Evolutionary conservation across 345 rosid species (phyloP), one percentile per base, ranked within the genome.

Genomic region (Pistacia atlantica): DNA sequence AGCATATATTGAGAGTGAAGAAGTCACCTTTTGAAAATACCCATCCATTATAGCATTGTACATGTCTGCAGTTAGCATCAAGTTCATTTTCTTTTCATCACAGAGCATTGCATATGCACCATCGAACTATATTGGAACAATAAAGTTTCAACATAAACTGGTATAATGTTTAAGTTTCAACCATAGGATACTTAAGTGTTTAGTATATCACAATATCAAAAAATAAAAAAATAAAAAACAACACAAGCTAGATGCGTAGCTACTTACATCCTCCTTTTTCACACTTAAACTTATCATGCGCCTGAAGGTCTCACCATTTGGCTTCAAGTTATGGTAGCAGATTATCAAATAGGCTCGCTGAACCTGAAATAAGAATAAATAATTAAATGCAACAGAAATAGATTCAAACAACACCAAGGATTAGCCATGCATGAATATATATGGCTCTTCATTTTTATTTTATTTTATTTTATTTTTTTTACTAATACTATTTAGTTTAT

Each of bases 181-280:
- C 20, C 13, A 66, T 33, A 65, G 2, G 70, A 64, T 51, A 22
- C 9, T 64, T 51, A 25, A 45, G n/a, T 42, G 13, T 42, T 65
- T 52, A 20, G 60, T 16, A 79, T 35, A 78, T 31, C 20, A 25
- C 56, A 72, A 64, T 38, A 51, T 49, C 45, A 69, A 28, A 72
- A 28, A 38, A 4, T 0, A 22, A 22, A 22, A 22, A 48, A 25
- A 22, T 0, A 22, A 22, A 22, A 48, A 25, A 52, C 52, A 13
- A 5, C 46, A 28, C 77, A 63, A 65, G 62, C 59, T 46, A 14
- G 69, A 71, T 65, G 68, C 56, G 8, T 42, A 71, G 58, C 55
- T 75, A 82, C 85, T 90, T 89, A 96, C 99, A 80, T 96, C 97
- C 91, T 86, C 91, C 87, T 88, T 83, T 87, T 85, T 90, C 72